Conservation (phyloP, 2,329 filamentous ascomycete genomes). For the Alternaria longipes region DNA sequence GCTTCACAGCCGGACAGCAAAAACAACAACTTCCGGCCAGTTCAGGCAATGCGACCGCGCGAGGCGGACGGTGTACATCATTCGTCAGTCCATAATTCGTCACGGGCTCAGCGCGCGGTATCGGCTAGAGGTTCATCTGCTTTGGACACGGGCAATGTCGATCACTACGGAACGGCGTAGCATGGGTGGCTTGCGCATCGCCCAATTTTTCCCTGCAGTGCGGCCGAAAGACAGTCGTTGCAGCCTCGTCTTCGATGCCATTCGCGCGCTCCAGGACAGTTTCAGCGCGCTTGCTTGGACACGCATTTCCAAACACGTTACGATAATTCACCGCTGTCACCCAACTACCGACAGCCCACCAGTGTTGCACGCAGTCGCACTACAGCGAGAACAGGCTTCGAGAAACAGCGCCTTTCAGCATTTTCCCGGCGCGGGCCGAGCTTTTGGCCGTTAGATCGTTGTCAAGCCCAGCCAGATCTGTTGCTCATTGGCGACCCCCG, state of each 20-base stretch:
- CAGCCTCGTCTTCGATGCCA: conserved; percentile 41
- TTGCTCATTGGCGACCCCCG: conserved; percentile 36
- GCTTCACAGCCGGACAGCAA: conserved; percentile 34
- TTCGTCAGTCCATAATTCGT: conserved; percentile 25
- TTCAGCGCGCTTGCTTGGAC: conserved; percentile 24
- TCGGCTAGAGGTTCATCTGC: conserved; percentile 31
- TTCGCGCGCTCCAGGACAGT: conserved; percentile 23
- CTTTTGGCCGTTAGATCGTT: conserved; percentile 48
- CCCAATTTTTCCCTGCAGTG: conserved; percentile 44
- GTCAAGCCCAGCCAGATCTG: conserved; percentile 46
- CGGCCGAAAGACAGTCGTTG: conserved; percentile 35
- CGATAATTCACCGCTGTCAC: conserved; percentile 39
- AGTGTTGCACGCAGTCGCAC: conserved; percentile 36
- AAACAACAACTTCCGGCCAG: conserved; percentile 14
- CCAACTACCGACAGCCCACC: conserved; percentile 35
- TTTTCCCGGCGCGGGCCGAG: conserved; percentile 53
- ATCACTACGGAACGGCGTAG: conserved; percentile 30
- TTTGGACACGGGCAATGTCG: conserved; percentile 39
- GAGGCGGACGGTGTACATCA: conserved; percentile 27
- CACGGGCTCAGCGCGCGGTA: conserved; percentile 20
- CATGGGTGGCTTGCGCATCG: conserved; percentile 44
- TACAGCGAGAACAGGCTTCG: conserved; percentile 45
- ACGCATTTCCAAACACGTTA: conserved; percentile 8
- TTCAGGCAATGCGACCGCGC: conserved; percentile 27
- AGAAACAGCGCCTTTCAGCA: conserved; percentile 40